Evolutionary conservation across 106 monocot genomes (phyloP).

Genomic region (Dioscorea dumetorum): DNA sequence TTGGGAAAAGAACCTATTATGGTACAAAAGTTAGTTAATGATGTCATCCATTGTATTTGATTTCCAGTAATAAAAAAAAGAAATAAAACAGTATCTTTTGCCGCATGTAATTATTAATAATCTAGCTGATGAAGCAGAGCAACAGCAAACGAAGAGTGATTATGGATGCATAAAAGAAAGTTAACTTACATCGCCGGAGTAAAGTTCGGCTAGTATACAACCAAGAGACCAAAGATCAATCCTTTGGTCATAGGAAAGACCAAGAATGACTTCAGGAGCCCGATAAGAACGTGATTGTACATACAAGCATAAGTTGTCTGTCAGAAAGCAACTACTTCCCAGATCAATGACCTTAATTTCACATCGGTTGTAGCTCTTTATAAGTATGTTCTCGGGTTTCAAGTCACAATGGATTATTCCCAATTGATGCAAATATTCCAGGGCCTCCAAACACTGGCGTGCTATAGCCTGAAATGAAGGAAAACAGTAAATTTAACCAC

Average conservation of each 20-base stretch:
- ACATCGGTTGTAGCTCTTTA: slow-evolving; percentile 92
- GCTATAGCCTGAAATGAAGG: slow-evolving; percentile 54
- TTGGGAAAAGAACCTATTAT: slow-evolving; percentile 78
- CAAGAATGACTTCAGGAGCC: slow-evolving; percentile 93
- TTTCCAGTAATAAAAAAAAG: too few relatives aligned
- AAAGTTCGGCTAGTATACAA: slow-evolving; percentile 91
- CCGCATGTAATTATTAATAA: too few relatives aligned
- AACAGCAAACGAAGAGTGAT: too few relatives aligned
- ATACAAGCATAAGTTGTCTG: slow-evolving; percentile 70
- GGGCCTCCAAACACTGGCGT: slow-evolving; percentile 80
- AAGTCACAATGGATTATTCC: slow-evolving; percentile 89
- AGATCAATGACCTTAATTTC: slow-evolving; percentile 95
- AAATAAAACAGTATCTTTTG: too few relatives aligned
- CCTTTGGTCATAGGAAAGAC: slow-evolving; percentile 74
- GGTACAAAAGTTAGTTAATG: background rate
- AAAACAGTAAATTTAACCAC: background rate
- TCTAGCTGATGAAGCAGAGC: too few relatives aligned
- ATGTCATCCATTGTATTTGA: background rate
- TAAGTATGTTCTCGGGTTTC: slow-evolving; percentile 93
- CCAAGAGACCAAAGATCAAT: slow-evolving; percentile 98
- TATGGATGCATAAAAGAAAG: background rate
- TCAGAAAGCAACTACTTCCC: slow-evolving; percentile 93
- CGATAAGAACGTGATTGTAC: slow-evolving; percentile 96
- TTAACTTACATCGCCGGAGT: slow-evolving; percentile 77
- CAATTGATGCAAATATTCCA: slow-evolving; percentile 74